Base-by-base conservation (phyloP, 345 rosid genomes). In the Microcos paniculata region DNA sequence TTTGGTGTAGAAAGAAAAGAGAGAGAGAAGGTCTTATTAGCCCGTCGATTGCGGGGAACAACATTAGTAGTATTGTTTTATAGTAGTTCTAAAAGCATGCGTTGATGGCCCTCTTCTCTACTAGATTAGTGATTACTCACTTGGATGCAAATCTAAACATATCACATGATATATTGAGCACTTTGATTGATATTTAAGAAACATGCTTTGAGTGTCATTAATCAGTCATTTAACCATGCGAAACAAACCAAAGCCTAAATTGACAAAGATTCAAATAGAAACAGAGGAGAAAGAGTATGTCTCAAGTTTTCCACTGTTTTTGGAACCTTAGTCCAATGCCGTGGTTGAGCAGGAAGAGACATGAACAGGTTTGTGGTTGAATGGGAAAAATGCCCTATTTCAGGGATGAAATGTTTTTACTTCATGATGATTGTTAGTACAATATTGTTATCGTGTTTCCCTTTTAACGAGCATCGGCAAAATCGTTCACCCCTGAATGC, bases 11-110 rank as follows among this genome's bases (percentile, higher is more conserved):
- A 31, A 67, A 13, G 58, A 42, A 33, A 38, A 42, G 18, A 26
- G 31, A 13, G 14, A 48, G 24, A 51, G 11, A 56, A 16, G 46
- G 61, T 26, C 13, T 15, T 8, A 8, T 48, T 24, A 43, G 21
- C 28, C 81, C 81, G 30, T 61, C 15, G 64, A 70, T 71, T 51
- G 79, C 81, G 84, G 87, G 42, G 38, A 53, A 49, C 64, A 75
- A 24, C 31, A 35, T 48, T 70, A 38, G 9, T 19, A 7, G n/a
- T 10, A 62, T n/a, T n/a, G n/a, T n/a, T n/a, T n/a, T n/a, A n/a
- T n/a, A n/a, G n/a, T n/a, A 35, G 21, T 69, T 35, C 16, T 40
- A 13, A 67, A 55, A 71, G 72, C 75, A 26, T 61, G 76, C 73
- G 56, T 24, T 62, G 75, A 76, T 75, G 46, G 53, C 74, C 76